phyloP scores from a whole-genome alignment of 2,329 filamentous ascomycete species.

The Fusarium sp. region DNA sequence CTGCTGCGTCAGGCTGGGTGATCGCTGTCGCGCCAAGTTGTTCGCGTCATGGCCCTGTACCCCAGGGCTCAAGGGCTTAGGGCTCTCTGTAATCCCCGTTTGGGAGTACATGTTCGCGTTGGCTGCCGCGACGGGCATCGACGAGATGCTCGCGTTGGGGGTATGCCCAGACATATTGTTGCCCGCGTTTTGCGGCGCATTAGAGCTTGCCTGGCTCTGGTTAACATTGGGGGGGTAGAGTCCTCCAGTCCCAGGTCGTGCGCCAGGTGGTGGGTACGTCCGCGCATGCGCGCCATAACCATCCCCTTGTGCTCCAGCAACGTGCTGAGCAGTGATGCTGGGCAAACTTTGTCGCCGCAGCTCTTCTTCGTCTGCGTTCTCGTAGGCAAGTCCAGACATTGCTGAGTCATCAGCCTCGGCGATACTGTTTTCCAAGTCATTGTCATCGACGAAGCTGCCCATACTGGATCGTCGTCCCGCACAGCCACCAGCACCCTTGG shows the following conservation, averaged over 20 bases:
- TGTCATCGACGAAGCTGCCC: slow-evolving; percentile 85
- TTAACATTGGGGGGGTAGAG: slow-evolving; percentile 76
- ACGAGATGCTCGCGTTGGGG: slow-evolving; percentile 66
- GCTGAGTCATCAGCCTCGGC: slow-evolving; percentile 68
- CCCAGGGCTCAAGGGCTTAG: slow-evolving; percentile 85
- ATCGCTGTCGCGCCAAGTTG: slow-evolving; percentile 70
- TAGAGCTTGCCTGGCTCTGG: slow-evolving; percentile 69
- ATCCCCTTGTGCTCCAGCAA: slow-evolving; percentile 65
- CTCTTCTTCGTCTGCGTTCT: slow-evolving; percentile 73
- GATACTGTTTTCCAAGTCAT: slow-evolving; percentile 74
- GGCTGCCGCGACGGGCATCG: slow-evolving; percentile 62
- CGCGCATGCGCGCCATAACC: slow-evolving; percentile 75
- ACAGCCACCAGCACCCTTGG: slow-evolving; percentile 95
- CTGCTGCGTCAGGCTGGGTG: slow-evolving; percentile 76
- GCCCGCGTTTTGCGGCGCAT: slow-evolving; percentile 66
- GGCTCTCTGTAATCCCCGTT: slow-evolving; percentile 85
- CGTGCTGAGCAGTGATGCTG: slow-evolving; percentile 81
- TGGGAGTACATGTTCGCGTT: slow-evolving; percentile 78
- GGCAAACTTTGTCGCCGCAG: slow-evolving; percentile 80
- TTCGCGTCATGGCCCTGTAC: slow-evolving; percentile 68
- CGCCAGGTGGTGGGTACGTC: slow-evolving; percentile 83
- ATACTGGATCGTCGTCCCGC: slow-evolving; percentile 91
- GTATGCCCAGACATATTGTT: slow-evolving; percentile 63
- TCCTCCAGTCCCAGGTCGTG: slow-evolving; percentile 66
- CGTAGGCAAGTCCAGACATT: slow-evolving; percentile 72